A percentile compares a stretch with the other conserved stretches of the same genome.
Conservation (phyloP, 1,284 basidiomycete genomes). For the Sparassis latifolia region DNA sequence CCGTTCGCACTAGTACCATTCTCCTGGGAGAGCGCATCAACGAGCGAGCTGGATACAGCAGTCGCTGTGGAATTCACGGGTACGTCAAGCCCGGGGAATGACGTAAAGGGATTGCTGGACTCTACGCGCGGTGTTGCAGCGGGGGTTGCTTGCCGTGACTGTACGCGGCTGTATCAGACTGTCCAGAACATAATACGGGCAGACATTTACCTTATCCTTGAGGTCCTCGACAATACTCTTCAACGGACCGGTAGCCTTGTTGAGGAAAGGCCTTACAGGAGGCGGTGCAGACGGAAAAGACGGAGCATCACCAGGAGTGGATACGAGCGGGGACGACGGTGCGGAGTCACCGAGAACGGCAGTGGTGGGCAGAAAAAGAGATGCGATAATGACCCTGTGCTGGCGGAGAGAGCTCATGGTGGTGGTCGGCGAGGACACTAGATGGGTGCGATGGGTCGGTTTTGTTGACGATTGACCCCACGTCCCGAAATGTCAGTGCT, state of each 20-base stretch:
- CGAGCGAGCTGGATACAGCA: constrained; percentile 15
- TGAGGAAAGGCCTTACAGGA: constrained; percentile 7
- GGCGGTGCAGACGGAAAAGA: constrained; percentile 20
- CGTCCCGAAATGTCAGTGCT: background rate
- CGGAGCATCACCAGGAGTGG: constrained; percentile 8
- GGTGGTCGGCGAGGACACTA: constrained; percentile 4
- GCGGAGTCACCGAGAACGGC: constrained; percentile 51
- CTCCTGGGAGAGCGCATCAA: constrained; percentile 15
- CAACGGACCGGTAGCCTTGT: constrained; percentile 29
- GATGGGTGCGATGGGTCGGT: too few relatives aligned
- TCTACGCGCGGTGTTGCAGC: constrained; percentile 32
- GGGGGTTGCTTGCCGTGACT: constrained; percentile 38
- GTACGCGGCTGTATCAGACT: background rate
- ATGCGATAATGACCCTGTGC: constrained; percentile 69
- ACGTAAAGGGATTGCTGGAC: constrained; percentile 31
- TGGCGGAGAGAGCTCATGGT: constrained; percentile 60
- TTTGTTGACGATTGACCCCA: too few relatives aligned
- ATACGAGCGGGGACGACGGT: constrained; percentile 38
- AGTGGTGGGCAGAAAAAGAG: constrained; percentile 72
- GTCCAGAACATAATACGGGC: too few relatives aligned
- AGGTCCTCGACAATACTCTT: constrained; percentile 76
- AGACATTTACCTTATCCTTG: constrained; percentile 44
- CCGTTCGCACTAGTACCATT: constrained; percentile 6
- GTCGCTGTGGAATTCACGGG: constrained; percentile 4
- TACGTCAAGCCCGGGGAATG: constrained; percentile 25